phyloP scores from a whole-genome alignment of 2,329 filamentous ascomycete genomes.

The Boeremia lycopersici region DNA sequence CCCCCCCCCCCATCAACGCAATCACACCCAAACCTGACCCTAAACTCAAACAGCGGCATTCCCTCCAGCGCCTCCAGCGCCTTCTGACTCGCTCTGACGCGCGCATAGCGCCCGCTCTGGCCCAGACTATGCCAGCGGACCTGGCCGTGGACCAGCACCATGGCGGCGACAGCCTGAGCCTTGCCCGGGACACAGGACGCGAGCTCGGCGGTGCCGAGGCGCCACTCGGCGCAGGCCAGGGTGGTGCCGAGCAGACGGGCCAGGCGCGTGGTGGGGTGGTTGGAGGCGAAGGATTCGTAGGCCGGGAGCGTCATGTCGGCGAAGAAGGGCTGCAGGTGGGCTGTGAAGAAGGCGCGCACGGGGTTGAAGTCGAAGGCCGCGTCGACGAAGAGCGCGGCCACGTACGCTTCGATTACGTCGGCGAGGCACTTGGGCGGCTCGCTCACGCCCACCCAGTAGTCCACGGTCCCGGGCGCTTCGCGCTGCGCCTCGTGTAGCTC shows the following conservation, averaged over 20 bases:
- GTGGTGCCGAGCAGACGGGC: conserved; percentile 66
- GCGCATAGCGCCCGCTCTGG: conserved; percentile 74
- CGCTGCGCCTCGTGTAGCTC: conserved; percentile 61
- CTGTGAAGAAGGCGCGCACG: conserved; percentile 78
- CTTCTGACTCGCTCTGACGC: conserved; percentile 67
- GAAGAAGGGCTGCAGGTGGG: conserved; percentile 78
- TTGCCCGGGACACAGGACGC: conserved; percentile 54
- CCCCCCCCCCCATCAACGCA: conserved; percentile 54
- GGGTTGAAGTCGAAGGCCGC: conserved; percentile 75
- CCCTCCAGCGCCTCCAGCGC: conserved; percentile 60
- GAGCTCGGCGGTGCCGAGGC: conserved; percentile 46
- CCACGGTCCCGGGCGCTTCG: conserved; percentile 57
- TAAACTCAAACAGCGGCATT: conserved; percentile 63
- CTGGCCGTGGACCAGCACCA: conserved; percentile 75
- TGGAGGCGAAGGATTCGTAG: conserved; percentile 85
- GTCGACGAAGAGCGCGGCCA: conserved; percentile 92
- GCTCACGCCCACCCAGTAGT: conserved; percentile 69
- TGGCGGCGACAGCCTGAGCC: conserved; percentile 64
- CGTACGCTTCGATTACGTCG: conserved; percentile 86
- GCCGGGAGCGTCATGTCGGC: conserved; percentile 72
- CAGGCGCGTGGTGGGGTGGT: conserved; percentile 79
- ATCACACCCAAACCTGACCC: conserved; percentile 65
- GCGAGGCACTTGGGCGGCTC: conserved; percentile 78
- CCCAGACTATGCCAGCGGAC: conserved; percentile 68
- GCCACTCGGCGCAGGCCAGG: conserved; percentile 69